A percentile compares a stretch with the other conserved stretches of the same genome.
Evolutionary conservation across 2,329 filamentous ascomycete genomes (phyloP).

Genomic region (Trichoderma gracile): DNA sequence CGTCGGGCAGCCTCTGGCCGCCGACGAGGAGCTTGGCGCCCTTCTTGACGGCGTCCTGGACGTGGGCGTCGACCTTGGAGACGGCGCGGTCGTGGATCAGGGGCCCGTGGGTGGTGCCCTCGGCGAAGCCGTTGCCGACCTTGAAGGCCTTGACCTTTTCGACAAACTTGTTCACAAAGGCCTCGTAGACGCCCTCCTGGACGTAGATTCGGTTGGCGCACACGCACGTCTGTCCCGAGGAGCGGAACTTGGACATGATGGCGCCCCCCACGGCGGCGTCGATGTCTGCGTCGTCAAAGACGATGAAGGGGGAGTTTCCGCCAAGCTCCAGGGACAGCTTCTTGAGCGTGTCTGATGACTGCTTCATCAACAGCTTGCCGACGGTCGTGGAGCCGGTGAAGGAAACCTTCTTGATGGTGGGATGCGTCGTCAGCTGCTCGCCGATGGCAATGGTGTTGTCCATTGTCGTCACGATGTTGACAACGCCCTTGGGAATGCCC

Average conservation of each 20-base stretch:
- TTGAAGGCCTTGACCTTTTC: slow-evolving; percentile 73
- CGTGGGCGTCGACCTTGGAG: slow-evolving; percentile 75
- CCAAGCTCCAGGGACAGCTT: slow-evolving; percentile 84
- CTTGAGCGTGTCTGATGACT: slow-evolving; percentile 82
- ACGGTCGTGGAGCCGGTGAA: slow-evolving; percentile 82
- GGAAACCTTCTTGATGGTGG: slow-evolving; percentile 81
- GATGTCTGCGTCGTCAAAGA: slow-evolving; percentile 92
- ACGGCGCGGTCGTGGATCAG: slow-evolving; percentile 83
- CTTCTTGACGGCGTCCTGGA: slow-evolving; percentile 75
- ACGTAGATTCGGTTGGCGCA: slow-evolving; percentile 83
- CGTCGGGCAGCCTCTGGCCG: slow-evolving; percentile 69
- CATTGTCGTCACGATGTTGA: slow-evolving; percentile 82
- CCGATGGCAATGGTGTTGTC: slow-evolving; percentile 79
- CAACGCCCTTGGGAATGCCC: slow-evolving; percentile 84
- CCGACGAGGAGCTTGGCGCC: slow-evolving; percentile 75
- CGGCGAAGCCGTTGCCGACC: slow-evolving; percentile 72
- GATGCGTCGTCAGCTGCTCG: slow-evolving; percentile 71
- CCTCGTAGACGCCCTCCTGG: slow-evolving; percentile 75
- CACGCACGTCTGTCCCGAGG: slow-evolving; percentile 93
- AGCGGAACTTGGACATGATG: slow-evolving; percentile 87
- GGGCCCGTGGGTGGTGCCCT: slow-evolving; percentile 74
- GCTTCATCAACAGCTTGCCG: slow-evolving; percentile 81
- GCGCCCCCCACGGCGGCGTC: slow-evolving; percentile 82
- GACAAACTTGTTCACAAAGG: slow-evolving; percentile 67
- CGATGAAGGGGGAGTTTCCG: slow-evolving; percentile 93